phyloP scores from a whole-genome alignment of 306 rosid species.

The Pterocarpus santalinus region DNA sequence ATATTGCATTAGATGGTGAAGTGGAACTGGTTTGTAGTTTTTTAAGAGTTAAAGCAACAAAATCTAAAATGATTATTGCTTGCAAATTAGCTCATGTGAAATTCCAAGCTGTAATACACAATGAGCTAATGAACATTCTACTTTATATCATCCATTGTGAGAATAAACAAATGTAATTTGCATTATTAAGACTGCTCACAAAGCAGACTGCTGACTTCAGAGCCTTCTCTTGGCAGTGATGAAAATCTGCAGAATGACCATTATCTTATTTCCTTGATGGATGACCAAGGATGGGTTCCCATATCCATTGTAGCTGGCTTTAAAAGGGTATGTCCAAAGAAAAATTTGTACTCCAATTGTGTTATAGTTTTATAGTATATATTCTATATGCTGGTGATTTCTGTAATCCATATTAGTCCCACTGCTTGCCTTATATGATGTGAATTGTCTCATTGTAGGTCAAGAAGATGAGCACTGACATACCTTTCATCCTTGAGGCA shows the following conservation, averaged over 20 bases:
- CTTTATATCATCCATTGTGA: conserved; percentile 2
- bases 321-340: conserved; percentile 75
- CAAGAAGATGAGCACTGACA: conserved; percentile 81
- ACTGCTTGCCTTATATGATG: conserved; percentile 5
- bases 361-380: neutral
- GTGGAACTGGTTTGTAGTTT: conserved; percentile 31
- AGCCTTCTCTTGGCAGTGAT: conserved; percentile 79
- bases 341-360: conserved; percentile 36
- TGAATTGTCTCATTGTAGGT: conserved; percentile 50
- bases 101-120: conserved; percentile 2
- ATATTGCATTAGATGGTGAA: conserved; percentile 34
- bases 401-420: conserved; percentile 28
- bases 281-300: conserved; percentile 94
- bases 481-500: conserved; percentile 82
- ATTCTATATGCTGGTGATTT: conserved; percentile 32
- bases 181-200: conserved; percentile 20
- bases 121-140: conserved; percentile 16
- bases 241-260: conserved; percentile 86
- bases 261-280: conserved; percentile 86
- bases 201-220: conserved; percentile 55
- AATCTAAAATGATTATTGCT: conserved; percentile 24
- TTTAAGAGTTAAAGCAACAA: conserved; percentile 1
- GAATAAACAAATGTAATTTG: conserved; percentile 23
- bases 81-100: neutral
- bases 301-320: conserved; percentile 77